phyloP scores from a whole-genome alignment of 1,284 basidiomycete genomes.

The Sanghuangporus sanghuang region DNA sequence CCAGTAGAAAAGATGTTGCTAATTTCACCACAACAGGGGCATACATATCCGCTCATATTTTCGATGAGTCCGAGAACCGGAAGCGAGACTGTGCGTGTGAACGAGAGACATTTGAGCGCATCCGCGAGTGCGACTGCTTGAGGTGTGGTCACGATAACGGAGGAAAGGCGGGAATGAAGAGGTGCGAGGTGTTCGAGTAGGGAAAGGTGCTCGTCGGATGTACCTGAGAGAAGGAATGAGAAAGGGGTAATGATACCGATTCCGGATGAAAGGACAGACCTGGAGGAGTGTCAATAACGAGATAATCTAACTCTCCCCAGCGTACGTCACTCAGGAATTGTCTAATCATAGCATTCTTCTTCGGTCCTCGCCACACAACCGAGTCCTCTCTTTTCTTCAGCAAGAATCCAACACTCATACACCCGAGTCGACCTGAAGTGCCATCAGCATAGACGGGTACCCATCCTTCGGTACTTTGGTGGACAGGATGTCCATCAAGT shows the following conservation, averaged over 20 bases:
- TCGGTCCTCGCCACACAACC: constrained; percentile 97
- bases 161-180: constrained; percentile 71
- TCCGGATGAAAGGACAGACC: constrained; percentile 41
- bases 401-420: constrained; percentile 97
- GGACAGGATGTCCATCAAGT: constrained; percentile 79
- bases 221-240: constrained; percentile 76
- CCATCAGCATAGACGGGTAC: constrained; percentile 93
- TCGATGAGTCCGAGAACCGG: constrained; percentile 94
- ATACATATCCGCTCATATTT: constrained; percentile 99
- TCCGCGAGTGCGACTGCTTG: constrained; percentile 96
- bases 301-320: constrained; percentile 95
- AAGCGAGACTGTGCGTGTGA: constrained; percentile 82
- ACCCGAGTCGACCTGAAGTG: constrained; percentile 66
- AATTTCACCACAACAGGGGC: constrained; percentile 91
- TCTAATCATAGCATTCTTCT: constrained; percentile 99
- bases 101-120: constrained; percentile 93
- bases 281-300: constrained; percentile 96
- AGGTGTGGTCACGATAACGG: constrained; percentile 94
- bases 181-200: constrained; percentile 92
- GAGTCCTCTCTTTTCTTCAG: constrained; percentile 87
- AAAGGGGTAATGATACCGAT: neutral
- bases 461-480: constrained; percentile 95
- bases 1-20: constrained; percentile 95
- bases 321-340: constrained; percentile 96
- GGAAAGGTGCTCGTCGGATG: constrained; percentile 97